Evolutionary conservation across 257 asterid genomes (phyloP), one percentile per base, ranked within the genome.

Genomic region (Ajuga chamaepitys): DNA sequence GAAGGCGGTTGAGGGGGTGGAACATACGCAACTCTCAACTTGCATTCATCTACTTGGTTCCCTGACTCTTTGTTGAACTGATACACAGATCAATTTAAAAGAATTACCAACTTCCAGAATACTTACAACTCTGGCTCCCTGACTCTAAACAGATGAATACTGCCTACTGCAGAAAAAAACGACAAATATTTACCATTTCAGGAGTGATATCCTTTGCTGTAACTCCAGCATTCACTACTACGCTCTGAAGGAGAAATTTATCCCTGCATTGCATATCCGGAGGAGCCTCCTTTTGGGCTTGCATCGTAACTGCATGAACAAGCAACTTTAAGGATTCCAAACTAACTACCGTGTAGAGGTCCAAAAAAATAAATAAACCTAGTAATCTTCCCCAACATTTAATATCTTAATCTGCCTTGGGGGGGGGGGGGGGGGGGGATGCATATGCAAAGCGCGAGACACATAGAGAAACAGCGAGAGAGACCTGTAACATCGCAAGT

Each of bases 261-360:
- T 88, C 95, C 75, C 79, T 81, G 82, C 95, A 85, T 76, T 83
- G 85, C 87, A 88, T 76, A 47, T 85, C 95, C 0, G 84, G 67
- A 4, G 95, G 95, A 72, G 86, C 81, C 80, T 85, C 95, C 67
- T 72, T 83, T 73, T 88, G 95, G 52, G 95, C 88, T 83, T 88
- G 95, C 95, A 88, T 88, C 1, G 86, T 85, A 54, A 88, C 95
- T 88, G 74, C 62, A 71, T 17, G 30, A 52, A 70, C 46, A 55
- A 46, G 70, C 50, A 52, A 75, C 26, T 25, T n/a, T n/a, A 28
- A 20, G 50, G 44, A 58, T 9, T 57, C 70, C 64, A 37, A 25
- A 41, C 46, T n/a, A 66, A 32, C 38, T 42, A 47, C 50, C 1
- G 9, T 9, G 35, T 4, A 65, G 41, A 34, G 7, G 4, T 60